Conservation (phyloP, 208 protist genomes). For the Trypanosoma mega region DNA sequence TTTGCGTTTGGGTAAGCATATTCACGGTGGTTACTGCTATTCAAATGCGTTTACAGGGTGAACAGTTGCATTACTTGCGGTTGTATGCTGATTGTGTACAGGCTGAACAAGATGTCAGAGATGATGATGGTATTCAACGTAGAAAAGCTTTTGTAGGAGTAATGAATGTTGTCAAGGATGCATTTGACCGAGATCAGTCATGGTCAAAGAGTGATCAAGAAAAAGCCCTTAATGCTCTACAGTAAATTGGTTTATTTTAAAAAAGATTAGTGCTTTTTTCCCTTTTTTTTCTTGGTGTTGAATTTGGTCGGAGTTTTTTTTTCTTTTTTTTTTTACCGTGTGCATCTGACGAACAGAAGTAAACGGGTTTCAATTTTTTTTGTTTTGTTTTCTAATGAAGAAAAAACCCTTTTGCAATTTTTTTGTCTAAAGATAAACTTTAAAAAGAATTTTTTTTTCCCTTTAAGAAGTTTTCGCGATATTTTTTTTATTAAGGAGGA, state of each 20-base stretch:
- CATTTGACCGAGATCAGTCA: slow-evolving; percentile 74
- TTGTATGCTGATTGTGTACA: slow-evolving; percentile 66
- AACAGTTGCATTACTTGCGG: slow-evolving; percentile 83
- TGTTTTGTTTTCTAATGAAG: no score
- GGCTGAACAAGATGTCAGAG: slow-evolving; percentile 72
- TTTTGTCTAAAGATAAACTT: no score
- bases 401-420: no score
- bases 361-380: no score
- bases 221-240: slow-evolving; percentile 31
- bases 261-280: slow-evolving; percentile 6
- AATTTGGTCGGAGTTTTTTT: slow-evolving; percentile 1
- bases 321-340: slow-evolving; percentile 8
- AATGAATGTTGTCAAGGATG: slow-evolving; percentile 75
- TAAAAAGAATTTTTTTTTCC: no score
- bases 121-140: slow-evolving; percentile 78
- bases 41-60: slow-evolving; percentile 74
- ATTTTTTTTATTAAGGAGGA: no score
- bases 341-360: no score
- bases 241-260: slow-evolving; percentile 5
- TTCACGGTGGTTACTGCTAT: slow-evolving; percentile 63
- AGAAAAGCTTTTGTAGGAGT: slow-evolving; percentile 71
- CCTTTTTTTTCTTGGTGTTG: slow-evolving; percentile 4
- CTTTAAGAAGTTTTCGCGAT: no score
- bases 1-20: slow-evolving; percentile 76
- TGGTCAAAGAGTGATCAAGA: slow-evolving; percentile 66